A percentile compares a stretch with the other conserved stretches of the same genome.
phyloP scores from a whole-genome alignment of 345 rosid species.

The Gossypium thurberi region DNA sequence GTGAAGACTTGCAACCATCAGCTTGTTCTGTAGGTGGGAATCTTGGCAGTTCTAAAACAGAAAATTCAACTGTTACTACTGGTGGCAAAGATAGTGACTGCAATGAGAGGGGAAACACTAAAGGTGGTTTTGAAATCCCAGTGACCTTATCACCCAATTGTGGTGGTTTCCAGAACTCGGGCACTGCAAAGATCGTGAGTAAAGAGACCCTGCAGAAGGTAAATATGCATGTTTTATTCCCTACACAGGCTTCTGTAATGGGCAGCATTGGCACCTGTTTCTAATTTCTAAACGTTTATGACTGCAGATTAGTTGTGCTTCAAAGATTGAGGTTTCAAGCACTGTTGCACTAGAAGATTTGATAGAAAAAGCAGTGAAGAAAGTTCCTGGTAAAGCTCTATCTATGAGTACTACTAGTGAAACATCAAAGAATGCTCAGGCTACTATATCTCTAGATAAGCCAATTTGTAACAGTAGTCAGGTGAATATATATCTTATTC shows the following conservation, averaged over 20 bases:
- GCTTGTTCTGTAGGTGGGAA: conserved; percentile 11
- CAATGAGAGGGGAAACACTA: conserved; percentile 16
- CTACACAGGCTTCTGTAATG: neutral
- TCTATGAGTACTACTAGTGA: conserved; percentile 9
- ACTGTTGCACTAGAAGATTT: conserved; percentile 7
- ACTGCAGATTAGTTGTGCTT: conserved; percentile 27
- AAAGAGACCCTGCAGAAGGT: conserved; percentile 36
- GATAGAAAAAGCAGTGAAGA: neutral
- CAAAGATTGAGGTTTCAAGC: conserved; percentile 14
- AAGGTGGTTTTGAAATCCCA: conserved; percentile 2
- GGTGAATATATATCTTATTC: conserved; percentile 20
- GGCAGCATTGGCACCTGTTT: conserved; percentile 4
- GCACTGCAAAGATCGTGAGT: conserved; percentile 10
- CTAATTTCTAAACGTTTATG: conserved; percentile 18
- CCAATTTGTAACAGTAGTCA: conserved; percentile 17
- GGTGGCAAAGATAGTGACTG: conserved; percentile 18
- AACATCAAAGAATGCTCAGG: neutral
- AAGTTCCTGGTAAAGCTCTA: conserved; percentile 10
- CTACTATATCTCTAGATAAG: conserved; percentile 13
- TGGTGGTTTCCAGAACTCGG: neutral
- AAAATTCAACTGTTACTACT: conserved; percentile 8
- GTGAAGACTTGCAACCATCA: conserved; percentile 15
- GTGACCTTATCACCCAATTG: neutral
- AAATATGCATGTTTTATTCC: conserved; percentile 19
- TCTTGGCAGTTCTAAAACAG: conserved; percentile 14